These are phyloP conservation scores for Paratrimastix pyriformis DNA, from an alignment of 78 protist genomes.

Conservation along the genomic window DNA sequence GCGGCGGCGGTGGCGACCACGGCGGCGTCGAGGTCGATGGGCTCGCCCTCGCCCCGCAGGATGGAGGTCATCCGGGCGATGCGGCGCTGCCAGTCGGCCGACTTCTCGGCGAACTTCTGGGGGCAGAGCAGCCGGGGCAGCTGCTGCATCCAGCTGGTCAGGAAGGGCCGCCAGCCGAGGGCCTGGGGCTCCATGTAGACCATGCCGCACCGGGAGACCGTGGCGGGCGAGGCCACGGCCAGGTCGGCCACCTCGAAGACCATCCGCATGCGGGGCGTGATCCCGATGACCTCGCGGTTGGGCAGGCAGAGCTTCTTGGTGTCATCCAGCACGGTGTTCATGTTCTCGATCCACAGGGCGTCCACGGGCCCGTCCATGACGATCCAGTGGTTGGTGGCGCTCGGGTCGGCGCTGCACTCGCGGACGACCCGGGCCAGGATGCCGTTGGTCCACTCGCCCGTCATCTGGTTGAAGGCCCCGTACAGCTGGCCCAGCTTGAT, in stretches of 20 bases:
- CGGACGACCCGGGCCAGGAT: slow-evolving; percentile 56
- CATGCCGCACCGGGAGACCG: slow-evolving; percentile 76
- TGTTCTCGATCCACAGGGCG: slow-evolving; percentile 41
- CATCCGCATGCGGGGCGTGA: slow-evolving; percentile 47
- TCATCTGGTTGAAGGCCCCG: slow-evolving; percentile 59
- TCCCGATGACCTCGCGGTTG: slow-evolving; percentile 62
- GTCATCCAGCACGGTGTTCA: slow-evolving; percentile 81
- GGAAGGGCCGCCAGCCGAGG: slow-evolving; percentile 47
- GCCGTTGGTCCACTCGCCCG: slow-evolving; percentile 79
- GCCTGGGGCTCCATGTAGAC: slow-evolving; percentile 48
- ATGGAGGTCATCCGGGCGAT: no score
- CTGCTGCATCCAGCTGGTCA: slow-evolving; percentile 26
- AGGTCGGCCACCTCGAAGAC: slow-evolving; percentile 73
- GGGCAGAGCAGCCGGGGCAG: neutral
- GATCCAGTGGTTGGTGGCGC: slow-evolving; percentile 14
- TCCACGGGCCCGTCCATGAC: slow-evolving; percentile 39
- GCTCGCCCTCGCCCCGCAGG: no score
- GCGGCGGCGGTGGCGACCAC: no score
- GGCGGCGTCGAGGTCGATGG: no score
- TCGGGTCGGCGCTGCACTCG: neutral
- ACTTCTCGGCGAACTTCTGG: neutral
- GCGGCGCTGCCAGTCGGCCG: no score
- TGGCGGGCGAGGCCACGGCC: slow-evolving; percentile 74
- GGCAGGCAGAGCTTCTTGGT: slow-evolving; percentile 74
- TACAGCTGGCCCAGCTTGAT: slow-evolving; percentile 78